phyloP scores from a whole-genome alignment of 768 basidiomycete genomes.

The Phylloporus sp. region DNA sequence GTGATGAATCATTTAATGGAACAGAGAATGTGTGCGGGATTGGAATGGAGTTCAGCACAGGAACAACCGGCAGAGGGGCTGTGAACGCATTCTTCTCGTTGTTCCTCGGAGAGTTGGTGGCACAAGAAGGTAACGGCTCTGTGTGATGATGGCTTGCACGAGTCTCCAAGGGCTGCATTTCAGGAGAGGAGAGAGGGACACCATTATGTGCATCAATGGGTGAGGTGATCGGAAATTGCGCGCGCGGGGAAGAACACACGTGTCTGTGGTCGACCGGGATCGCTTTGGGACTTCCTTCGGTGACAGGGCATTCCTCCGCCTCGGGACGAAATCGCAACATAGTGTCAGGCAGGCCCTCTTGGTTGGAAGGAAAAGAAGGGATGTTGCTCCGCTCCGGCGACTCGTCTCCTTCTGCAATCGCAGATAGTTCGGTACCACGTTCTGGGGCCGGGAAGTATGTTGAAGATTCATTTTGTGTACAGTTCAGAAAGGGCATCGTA shows the following conservation, averaged over 20 bases:
- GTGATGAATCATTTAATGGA: constrained; percentile 34
- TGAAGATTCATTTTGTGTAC: not conserved
- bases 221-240: constrained; percentile 18
- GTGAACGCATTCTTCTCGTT: constrained; percentile 21
- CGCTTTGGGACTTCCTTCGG: not conserved
- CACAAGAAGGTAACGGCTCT: constrained; percentile 17
- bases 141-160: constrained; percentile 12
- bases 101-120: constrained; percentile 2
- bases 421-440: constrained; percentile 49
- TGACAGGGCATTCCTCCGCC: not conserved
- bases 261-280: constrained; percentile 2
- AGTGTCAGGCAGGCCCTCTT: not conserved
- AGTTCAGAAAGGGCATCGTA: not conserved
- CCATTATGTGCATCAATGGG: constrained; percentile 36
- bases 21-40: constrained; percentile 24
- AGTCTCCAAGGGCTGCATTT: not conserved
- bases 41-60: constrained; percentile 6
- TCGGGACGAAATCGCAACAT: not conserved
- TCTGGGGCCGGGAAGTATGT: constrained; percentile 21
- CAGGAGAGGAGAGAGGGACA: constrained; percentile 34
- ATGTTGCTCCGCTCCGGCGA: constrained; percentile 36
- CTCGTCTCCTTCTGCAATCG: constrained; percentile 72
- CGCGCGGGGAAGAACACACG: constrained; percentile 16
- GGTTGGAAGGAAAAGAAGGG: not conserved
- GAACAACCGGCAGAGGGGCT: constrained; percentile 18